phyloP scores from a whole-genome alignment of 2,329 filamentous ascomycete species.

The Cadophora malorum region DNA sequence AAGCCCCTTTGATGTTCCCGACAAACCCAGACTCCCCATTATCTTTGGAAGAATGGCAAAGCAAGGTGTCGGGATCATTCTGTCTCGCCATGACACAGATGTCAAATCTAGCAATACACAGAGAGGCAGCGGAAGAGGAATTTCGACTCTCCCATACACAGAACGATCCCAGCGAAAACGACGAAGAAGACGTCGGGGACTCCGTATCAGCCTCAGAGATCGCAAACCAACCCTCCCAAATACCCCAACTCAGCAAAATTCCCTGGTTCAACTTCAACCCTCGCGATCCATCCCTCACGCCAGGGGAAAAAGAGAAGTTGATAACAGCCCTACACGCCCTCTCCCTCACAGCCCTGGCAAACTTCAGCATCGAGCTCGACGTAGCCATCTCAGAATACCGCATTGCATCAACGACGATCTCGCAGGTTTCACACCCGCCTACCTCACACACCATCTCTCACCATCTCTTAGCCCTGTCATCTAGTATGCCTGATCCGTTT shows the following conservation, averaged over 20 bases:
- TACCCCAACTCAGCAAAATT: not conserved
- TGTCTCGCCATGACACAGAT: not conserved
- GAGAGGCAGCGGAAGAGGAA: not conserved
- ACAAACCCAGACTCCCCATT: not conserved
- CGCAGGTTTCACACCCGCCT: not conserved
- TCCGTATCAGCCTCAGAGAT: too few species aligned
- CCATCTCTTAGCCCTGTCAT: not conserved
- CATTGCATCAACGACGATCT: not conserved
- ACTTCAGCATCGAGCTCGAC: not conserved
- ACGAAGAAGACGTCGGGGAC: not conserved
- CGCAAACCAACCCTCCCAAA: too few species aligned
- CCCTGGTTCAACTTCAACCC: constrained; percentile 4
- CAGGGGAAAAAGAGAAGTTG: not conserved
- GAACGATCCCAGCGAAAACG: not conserved
- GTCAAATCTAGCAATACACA: not conserved
- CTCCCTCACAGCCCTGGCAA: not conserved
- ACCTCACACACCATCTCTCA: not conserved
- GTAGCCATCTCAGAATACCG: not conserved
- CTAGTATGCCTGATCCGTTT: not conserved
- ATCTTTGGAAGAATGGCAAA: not conserved
- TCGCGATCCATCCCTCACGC: not conserved
- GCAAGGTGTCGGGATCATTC: not conserved
- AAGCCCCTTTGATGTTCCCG: not conserved
- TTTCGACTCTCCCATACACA: not conserved
- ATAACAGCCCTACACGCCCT: not conserved